Conservation (phyloP, 768 basidiomycete genomes). For the Podaxis carcinomalis region DNA sequence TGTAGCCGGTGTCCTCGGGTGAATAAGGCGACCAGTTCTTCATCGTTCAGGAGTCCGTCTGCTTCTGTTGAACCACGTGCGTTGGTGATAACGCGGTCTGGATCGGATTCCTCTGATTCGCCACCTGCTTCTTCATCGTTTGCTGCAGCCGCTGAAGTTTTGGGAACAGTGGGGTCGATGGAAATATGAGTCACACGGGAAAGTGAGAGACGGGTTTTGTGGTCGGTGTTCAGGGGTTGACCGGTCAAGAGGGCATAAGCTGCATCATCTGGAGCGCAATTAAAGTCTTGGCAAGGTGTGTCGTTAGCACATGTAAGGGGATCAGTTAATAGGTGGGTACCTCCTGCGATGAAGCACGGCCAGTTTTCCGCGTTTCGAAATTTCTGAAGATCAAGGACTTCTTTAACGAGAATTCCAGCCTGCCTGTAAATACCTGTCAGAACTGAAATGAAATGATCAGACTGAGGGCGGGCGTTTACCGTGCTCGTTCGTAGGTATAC, state of each 20-base stretch:
- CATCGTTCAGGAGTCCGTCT: constrained; percentile 67
- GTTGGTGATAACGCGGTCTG: constrained; percentile 69
- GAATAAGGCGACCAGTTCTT: constrained; percentile 53
- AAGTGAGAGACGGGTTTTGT: constrained; percentile 44
- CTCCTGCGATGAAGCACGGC: constrained; percentile 84
- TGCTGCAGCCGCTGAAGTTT: constrained; percentile 15
- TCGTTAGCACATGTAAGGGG: neutral
- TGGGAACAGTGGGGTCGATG: constrained; percentile 55
- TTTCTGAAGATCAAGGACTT: constrained; percentile 51
- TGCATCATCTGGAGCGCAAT: constrained; percentile 78
- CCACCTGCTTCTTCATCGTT: constrained; percentile 34
- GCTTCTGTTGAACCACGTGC: constrained; percentile 52
- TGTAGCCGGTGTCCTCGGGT: constrained; percentile 31
- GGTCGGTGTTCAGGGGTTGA: constrained; percentile 48
- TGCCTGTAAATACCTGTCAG: constrained; percentile 48
- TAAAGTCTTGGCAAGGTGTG: constrained; percentile 63
- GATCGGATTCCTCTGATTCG: constrained; percentile 52
- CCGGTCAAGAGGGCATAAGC: constrained; percentile 76
- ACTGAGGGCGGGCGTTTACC: constrained; percentile 34
- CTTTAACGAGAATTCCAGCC: constrained; percentile 66
- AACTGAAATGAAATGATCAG: neutral
- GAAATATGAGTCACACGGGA: constrained; percentile 75
- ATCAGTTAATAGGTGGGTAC: constrained; percentile 33
- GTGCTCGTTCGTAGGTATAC: constrained; percentile 80
- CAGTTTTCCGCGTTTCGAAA: constrained; percentile 42